Evolutionary conservation across 768 basidiomycete genomes (phyloP).

Genomic region (Candolleomyces aberdarensis): DNA sequence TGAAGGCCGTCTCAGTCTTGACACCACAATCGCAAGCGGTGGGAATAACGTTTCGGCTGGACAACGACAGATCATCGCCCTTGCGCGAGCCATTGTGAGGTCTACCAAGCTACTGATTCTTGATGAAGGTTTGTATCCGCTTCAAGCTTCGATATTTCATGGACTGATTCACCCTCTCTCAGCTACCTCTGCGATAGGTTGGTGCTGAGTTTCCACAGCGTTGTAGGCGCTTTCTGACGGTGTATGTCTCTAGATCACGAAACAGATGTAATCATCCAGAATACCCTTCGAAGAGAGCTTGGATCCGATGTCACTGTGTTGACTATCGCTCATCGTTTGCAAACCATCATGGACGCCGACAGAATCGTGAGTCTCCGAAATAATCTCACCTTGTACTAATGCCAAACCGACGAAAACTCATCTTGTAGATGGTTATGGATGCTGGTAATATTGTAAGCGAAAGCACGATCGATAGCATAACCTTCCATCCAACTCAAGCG

Average conservation of each 20-base stretch:
- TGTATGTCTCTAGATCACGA: slow-evolving; percentile 41
- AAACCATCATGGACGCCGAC: slow-evolving; percentile 69
- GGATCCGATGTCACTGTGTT: slow-evolving; percentile 10
- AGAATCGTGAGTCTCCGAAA: slow-evolving; percentile 35
- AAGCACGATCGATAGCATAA: neutral
- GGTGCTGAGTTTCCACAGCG: neutral
- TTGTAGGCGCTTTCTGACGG: neutral
- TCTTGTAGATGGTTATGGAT: slow-evolving; percentile 47
- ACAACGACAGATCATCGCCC: slow-evolving; percentile 67
- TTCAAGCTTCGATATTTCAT: slow-evolving; percentile 53
- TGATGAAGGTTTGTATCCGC: slow-evolving; percentile 52
- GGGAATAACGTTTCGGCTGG: slow-evolving; percentile 76
- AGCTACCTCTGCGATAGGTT: slow-evolving; percentile 50
- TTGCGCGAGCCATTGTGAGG: slow-evolving; percentile 60
- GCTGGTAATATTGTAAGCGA: slow-evolving; percentile 46
- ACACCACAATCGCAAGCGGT: slow-evolving; percentile 45
- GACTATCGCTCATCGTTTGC: slow-evolving; percentile 15
- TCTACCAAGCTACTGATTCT: slow-evolving; percentile 56
- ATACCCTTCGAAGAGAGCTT: neutral
- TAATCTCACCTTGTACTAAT: slow-evolving; percentile 7
- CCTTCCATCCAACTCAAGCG: neutral
- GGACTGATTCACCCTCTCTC: neutral
- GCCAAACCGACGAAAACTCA: neutral
- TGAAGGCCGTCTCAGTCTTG: slow-evolving; percentile 47
- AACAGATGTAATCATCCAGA: slow-evolving; percentile 68